Conservation (phyloP, 345 rosid genomes). For the Dipteronia dyeriana region DNA sequence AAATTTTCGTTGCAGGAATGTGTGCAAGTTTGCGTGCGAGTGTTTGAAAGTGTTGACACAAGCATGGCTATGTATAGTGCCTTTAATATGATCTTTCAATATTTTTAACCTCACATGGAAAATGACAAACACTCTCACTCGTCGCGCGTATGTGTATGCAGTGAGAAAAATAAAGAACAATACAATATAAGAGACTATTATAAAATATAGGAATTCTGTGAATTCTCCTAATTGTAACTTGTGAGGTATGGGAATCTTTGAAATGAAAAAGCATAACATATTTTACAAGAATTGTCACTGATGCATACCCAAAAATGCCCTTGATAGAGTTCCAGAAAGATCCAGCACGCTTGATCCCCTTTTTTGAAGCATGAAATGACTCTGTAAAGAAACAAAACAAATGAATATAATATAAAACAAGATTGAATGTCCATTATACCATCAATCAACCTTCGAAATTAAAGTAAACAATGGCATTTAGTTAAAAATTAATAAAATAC, state of each 20-base stretch:
- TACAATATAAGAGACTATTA: no score
- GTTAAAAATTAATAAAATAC: conserved; percentile 28
- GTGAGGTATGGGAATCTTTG: no score
- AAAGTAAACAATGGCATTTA: not conserved
- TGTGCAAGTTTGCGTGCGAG: not conserved
- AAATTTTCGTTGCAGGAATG: not conserved
- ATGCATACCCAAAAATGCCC: conserved; percentile 47
- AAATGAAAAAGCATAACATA: not conserved
- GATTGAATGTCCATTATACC: not conserved
- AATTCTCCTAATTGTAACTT: no score
- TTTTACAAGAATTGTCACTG: conserved; percentile 1
- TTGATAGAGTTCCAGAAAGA: conserved; percentile 46
- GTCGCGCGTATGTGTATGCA: no score
- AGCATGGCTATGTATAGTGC: not conserved
- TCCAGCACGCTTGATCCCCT: conserved; percentile 21
- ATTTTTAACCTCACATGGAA: no score
- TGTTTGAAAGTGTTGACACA: not conserved
- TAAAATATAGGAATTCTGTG: no score
- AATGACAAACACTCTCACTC: no score
- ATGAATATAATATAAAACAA: not conserved
- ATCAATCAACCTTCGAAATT: not conserved
- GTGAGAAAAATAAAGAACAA: no score
- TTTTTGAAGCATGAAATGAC: conserved; percentile 24
- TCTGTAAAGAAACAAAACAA: conserved; percentile 21
- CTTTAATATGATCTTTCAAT: not conserved